These are phyloP conservation scores for Pseudogymnoascus sp. DNA, from an alignment of 2,329 filamentous ascomycete genomes.

Conservation along the genomic window DNA sequence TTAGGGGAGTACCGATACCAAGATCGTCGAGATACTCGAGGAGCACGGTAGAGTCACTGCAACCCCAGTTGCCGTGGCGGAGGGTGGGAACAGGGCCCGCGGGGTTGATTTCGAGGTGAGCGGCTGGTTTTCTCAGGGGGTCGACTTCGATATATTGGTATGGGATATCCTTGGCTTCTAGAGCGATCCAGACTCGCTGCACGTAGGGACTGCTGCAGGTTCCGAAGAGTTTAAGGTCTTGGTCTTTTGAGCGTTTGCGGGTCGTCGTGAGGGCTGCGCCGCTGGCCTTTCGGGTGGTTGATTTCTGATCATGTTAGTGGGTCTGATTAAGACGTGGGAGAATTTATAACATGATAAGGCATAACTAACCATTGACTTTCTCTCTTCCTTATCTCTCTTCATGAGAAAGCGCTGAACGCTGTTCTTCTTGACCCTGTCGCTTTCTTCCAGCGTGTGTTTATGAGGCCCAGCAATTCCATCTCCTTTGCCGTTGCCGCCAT, in stretches of 20 bases:
- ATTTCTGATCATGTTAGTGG: conserved; percentile 45
- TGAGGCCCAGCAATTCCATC: conserved; percentile 65
- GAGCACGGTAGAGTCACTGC: conserved; percentile 72
- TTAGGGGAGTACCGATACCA: conserved; percentile 47
- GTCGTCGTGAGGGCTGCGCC: conserved; percentile 62
- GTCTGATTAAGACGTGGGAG: conserved; percentile 18
- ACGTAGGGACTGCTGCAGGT: conserved; percentile 69
- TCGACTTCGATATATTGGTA: conserved; percentile 87
- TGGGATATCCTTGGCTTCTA: conserved; percentile 67
- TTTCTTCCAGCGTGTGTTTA: conserved; percentile 63
- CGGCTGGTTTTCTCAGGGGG: conserved; percentile 57
- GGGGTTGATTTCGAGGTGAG: conserved; percentile 67
- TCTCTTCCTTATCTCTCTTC: conserved; percentile 57
- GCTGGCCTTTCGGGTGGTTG: conserved; percentile 62
- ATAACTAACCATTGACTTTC: conserved; percentile 46
- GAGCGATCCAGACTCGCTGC: conserved; percentile 80
- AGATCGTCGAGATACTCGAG: conserved; percentile 85
- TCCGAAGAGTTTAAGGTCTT: conserved; percentile 68
- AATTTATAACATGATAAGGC: background rate
- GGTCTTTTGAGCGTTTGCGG: conserved; percentile 60
- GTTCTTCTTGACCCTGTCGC: conserved; percentile 74
- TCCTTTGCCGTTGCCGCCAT: conserved; percentile 62
- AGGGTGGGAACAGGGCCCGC: conserved; percentile 69
- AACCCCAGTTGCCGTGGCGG: conserved; percentile 71
- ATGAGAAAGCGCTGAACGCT: conserved; percentile 60